phyloP scores from a whole-genome alignment of 768 basidiomycete species.

The Russula olivacea region DNA sequence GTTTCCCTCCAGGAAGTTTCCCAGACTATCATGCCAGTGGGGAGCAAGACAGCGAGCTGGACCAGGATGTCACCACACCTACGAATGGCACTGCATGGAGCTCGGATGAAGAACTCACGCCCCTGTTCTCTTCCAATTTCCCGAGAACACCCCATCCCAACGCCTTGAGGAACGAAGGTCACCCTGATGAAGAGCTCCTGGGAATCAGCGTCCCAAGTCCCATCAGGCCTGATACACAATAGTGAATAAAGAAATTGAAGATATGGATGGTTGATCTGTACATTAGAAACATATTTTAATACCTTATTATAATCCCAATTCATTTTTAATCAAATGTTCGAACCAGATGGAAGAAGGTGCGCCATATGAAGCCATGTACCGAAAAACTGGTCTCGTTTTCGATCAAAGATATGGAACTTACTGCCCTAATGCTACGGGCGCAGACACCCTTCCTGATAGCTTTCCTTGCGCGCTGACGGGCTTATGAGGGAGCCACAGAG shows the following conservation, averaged over 20 bases:
- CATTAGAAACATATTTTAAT: neutral
- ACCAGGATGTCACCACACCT: slow-evolving; percentile 1
- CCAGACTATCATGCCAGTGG: neutral
- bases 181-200: neutral
- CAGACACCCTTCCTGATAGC: neutral
- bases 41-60: neutral
- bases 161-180: neutral
- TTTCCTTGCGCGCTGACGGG: neutral
- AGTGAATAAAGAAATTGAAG: neutral
- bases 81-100: neutral
- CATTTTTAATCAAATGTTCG: neutral
- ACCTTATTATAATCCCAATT: neutral
- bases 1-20: neutral
- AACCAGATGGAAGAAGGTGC: too few relatives aligned
- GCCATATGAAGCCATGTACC: too few relatives aligned
- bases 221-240: neutral
- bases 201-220: neutral
- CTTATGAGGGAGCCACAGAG: too few relatives aligned
- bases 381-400: too few relatives aligned
- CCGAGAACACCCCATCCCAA: neutral
- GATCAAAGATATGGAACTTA: neutral
- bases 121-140: slow-evolving; percentile 8
- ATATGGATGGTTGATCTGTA: neutral
- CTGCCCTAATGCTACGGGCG: neutral
- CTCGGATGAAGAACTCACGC: slow-evolving; percentile 7